Percentiles rank a stretch among this genome's conserved stretches.
Evolutionary conservation across 768 basidiomycete genomes (phyloP).

Genomic region (Tulasnella sp.): DNA sequence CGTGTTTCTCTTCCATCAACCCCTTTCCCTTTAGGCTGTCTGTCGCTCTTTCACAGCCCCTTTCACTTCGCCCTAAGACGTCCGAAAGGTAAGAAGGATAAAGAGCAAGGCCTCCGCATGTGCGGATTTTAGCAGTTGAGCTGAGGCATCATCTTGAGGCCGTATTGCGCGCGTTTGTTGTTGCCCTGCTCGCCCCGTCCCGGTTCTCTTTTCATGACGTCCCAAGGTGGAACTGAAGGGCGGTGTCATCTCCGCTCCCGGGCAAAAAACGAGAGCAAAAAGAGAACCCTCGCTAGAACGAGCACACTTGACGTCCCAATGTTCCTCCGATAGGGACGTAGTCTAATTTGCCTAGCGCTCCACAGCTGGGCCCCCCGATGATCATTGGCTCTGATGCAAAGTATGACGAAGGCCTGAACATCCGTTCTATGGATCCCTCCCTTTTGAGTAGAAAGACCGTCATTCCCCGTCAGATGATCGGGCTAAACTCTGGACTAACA

Average conservation of each 20-base stretch:
- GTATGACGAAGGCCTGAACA: background rate
- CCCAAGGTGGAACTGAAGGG: background rate
- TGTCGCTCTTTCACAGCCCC: background rate
- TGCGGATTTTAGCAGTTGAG: background rate
- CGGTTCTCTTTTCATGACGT: conserved; percentile 2
- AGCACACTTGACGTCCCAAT: background rate
- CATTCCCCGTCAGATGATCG: background rate
- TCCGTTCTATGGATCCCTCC: background rate
- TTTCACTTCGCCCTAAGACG: background rate
- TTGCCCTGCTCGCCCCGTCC: background rate
- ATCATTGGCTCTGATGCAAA: background rate
- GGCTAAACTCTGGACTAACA: background rate
- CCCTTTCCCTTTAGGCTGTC: background rate
- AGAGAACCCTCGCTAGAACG: no score
- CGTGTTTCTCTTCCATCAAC: conserved; percentile 1
- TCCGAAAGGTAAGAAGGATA: conserved; percentile 1
- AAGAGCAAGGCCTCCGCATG: conserved; percentile 8
- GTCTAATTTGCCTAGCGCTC: background rate
- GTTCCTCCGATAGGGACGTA: background rate
- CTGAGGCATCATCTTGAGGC: conserved; percentile 3
- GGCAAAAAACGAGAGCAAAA: background rate
- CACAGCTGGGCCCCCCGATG: background rate
- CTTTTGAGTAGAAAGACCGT: background rate
- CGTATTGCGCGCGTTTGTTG: conserved; percentile 10
- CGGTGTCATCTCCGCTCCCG: background rate